Percentiles rank a stretch among this genome's conserved stretches.
Conservation (phyloP, 352 stramenopile species). For the Globisporangium orthogonon region DNA sequence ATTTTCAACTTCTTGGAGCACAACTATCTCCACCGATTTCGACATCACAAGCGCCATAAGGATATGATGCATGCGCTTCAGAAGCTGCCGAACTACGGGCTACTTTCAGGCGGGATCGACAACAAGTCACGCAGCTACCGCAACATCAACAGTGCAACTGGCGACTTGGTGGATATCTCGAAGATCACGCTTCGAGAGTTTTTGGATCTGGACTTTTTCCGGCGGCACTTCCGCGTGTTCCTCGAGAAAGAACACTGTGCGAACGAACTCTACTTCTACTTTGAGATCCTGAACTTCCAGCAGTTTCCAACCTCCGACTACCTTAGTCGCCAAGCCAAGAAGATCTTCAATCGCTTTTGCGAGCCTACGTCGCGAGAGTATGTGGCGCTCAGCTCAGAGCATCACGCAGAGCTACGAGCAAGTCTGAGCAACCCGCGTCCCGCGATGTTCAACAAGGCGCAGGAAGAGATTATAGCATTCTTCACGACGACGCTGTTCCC, state of each 20-base stretch:
- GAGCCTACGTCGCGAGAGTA: slow-evolving; percentile 55
- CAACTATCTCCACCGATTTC: slow-evolving; percentile 38
- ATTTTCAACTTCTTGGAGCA: slow-evolving; percentile 51
- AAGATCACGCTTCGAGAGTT: slow-evolving; percentile 56
- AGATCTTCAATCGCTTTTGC: slow-evolving; percentile 61
- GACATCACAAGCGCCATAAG: slow-evolving; percentile 21
- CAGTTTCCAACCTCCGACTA: slow-evolving; percentile 76
- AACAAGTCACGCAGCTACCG: slow-evolving; percentile 9
- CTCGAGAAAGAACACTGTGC: slow-evolving; percentile 65
- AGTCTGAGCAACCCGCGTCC: slow-evolving; percentile 35
- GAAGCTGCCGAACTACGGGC: slow-evolving; percentile 8
- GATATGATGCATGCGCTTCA: slow-evolving; percentile 36
- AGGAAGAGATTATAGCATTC: slow-evolving; percentile 65
- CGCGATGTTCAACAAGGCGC: slow-evolving; percentile 63
- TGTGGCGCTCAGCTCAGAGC: slow-evolving; percentile 27
- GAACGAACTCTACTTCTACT: slow-evolving; percentile 74
- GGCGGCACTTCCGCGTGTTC: slow-evolving; percentile 58
- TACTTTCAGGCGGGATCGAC: neutral
- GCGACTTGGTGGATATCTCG: slow-evolving; percentile 34
- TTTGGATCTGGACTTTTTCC: slow-evolving; percentile 45
- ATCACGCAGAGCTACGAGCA: slow-evolving; percentile 24
- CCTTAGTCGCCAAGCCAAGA: slow-evolving; percentile 53
- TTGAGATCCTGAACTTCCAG: slow-evolving; percentile 64
- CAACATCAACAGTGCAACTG: slow-evolving; percentile 4
- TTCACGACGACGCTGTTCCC: slow-evolving; percentile 60